phyloP scores from a whole-genome alignment of 2,329 filamentous ascomycete species.

The Penicillium sp. region DNA sequence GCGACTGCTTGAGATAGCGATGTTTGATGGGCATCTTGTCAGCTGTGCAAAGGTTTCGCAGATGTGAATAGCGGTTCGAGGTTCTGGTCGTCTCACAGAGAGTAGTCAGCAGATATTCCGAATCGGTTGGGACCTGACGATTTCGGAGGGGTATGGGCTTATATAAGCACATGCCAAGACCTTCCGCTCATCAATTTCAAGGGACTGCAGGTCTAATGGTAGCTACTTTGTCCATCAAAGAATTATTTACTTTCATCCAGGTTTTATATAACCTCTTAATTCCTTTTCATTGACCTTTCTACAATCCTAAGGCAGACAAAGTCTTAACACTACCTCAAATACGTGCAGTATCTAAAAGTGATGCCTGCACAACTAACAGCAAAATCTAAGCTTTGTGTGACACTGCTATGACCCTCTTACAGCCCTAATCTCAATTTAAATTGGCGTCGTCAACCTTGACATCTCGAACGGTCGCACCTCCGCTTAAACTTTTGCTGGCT shows the following conservation, averaged over 20 bases:
- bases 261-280: background rate
- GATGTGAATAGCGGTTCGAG: background rate
- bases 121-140: background rate
- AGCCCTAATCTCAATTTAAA: background rate
- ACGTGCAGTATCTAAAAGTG: background rate
- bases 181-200: background rate
- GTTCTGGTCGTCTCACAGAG: background rate
- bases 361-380: background rate
- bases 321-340: background rate
- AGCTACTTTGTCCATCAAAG: background rate
- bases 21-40: background rate
- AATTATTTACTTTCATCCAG: background rate
- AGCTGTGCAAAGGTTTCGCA: background rate
- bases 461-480: background rate
- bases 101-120: background rate
- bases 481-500: background rate
- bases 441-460: background rate
- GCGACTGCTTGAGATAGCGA: conserved; percentile 27
- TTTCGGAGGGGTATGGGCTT: background rate
- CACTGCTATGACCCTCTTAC: background rate
- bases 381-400: background rate
- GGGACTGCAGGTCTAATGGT: background rate
- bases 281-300: background rate
- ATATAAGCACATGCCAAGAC: background rate
- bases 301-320: background rate